Percentiles rank a stretch among this genome's conserved stretches.
Conservation (phyloP, 2,329 filamentous ascomycete species). For the Ophiostoma pallidulum region DNA sequence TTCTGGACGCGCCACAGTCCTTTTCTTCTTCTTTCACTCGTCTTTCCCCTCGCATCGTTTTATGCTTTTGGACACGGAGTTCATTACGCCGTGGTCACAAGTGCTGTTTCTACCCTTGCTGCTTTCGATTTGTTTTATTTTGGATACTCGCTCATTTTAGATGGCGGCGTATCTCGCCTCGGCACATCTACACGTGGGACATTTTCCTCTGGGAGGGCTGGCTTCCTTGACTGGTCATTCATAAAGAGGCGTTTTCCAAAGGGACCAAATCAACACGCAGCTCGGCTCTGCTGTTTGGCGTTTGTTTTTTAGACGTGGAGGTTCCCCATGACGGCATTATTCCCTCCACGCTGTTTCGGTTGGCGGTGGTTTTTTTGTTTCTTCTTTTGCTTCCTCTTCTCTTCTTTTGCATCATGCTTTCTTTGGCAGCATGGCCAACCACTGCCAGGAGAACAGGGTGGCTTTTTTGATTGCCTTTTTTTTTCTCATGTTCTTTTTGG, state of each 20-base stretch:
- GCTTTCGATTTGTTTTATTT: not conserved
- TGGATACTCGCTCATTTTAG: not conserved
- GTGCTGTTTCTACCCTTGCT: not conserved
- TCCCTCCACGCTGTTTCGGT: not conserved
- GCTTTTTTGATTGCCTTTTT: not conserved
- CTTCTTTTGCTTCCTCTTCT: not conserved
- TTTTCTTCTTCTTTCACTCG: not conserved
- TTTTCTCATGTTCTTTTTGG: not conserved
- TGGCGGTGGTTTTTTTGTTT: not conserved
- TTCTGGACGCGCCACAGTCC: not conserved
- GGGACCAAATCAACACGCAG: not conserved
- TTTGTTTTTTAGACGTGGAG: not conserved
- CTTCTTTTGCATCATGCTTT: not conserved
- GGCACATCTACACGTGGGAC: not conserved
- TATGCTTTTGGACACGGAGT: no score
- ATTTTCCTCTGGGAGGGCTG: constrained; percentile 2
- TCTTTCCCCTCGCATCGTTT: not conserved
- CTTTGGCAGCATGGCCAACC: not conserved
- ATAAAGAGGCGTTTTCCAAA: constrained; percentile 5
- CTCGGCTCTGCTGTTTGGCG: not conserved
- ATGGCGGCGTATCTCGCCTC: not conserved
- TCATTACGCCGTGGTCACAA: no score
- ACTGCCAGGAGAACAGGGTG: not conserved
- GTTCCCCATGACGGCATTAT: not conserved
- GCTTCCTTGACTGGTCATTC: not conserved